Conservation (phyloP, 202 grass and related monocot genomes). For the Setaria italica region DNA sequence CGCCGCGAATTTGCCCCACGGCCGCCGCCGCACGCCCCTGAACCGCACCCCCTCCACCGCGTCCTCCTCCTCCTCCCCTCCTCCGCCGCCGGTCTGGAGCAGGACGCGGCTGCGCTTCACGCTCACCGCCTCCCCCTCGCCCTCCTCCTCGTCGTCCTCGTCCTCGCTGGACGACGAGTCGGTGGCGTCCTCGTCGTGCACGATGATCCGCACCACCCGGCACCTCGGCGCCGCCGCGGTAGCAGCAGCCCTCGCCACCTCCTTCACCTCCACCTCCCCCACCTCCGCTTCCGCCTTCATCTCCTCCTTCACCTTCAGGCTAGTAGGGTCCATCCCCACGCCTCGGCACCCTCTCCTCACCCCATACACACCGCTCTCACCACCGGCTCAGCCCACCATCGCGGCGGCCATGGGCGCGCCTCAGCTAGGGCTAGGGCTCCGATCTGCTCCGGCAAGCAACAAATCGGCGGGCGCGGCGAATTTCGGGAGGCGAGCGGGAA, state of each 20-base stretch:
- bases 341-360: neutral
- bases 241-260: neutral
- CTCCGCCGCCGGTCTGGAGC: neutral
- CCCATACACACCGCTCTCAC: neutral
- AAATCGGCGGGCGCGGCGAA: neutral
- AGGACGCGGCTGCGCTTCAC: slow-evolving; percentile 28
- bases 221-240: neutral
- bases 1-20: slow-evolving; percentile 50
- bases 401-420: neutral
- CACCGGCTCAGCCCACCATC: neutral
- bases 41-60: neutral
- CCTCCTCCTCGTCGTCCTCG: neutral
- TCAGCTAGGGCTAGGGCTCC: slow-evolving; percentile 41
- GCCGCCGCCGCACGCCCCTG: slow-evolving; percentile 48
- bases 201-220: slow-evolving; percentile 42
- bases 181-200: slow-evolving; percentile 56
- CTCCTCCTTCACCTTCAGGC: neutral
- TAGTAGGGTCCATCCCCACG: slow-evolving; percentile 41
- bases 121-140: neutral
- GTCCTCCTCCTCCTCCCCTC: neutral
- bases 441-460: neutral
- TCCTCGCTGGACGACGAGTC: slow-evolving; percentile 54
- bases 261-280: neutral
- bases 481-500: slow-evolving; percentile 41
- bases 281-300: neutral